A percentile compares a stretch with the other conserved stretches of the same genome.
Conservation (phyloP, 2,329 filamentous ascomycete genomes). For the Pochonia chlamydosporia region DNA sequence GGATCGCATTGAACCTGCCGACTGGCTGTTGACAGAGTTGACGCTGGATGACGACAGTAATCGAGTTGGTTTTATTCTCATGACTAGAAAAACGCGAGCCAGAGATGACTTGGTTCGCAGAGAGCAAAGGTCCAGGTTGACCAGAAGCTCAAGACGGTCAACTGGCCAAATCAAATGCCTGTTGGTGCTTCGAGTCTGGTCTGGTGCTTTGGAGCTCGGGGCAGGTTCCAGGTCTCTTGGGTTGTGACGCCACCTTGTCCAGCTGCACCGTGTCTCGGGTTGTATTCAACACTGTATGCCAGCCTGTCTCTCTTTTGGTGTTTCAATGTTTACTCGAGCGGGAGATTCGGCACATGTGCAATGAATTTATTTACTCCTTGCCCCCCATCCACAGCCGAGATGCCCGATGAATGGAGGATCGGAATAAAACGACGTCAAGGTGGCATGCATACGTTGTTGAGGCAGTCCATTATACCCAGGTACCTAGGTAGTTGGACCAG, state of each 20-base stretch:
- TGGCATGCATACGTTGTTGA: no score
- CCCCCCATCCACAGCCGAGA: neutral
- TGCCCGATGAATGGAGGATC: neutral
- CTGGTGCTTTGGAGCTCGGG: neutral
- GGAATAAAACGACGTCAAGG: neutral
- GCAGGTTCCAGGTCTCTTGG: conserved; percentile 3
- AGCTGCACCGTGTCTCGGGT: neutral
- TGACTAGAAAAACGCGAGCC: conserved; percentile 23
- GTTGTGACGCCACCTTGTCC: conserved; percentile 6
- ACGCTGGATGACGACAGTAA: conserved; percentile 37
- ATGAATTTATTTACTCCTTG: neutral
- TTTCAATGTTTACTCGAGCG: no score
- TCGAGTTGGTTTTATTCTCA: conserved; percentile 53
- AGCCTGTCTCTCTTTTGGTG: neutral
- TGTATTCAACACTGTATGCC: neutral
- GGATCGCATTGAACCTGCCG: conserved; percentile 38
- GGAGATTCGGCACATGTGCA: neutral
- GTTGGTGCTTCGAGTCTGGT: no score
- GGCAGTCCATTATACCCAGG: no score
- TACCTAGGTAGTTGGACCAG: no score
- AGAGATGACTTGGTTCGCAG: conserved; percentile 7
- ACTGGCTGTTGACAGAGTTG: conserved; percentile 29
- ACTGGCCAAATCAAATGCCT: no score
- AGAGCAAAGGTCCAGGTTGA: conserved; percentile 10
- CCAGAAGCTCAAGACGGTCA: conserved; percentile 4